A percentile compares a stretch with the other conserved stretches of the same genome.
These are phyloP conservation scores for Eucalyptus paniculata DNA, from an alignment of 345 rosid genomes.

Conservation along the genomic window DNA sequence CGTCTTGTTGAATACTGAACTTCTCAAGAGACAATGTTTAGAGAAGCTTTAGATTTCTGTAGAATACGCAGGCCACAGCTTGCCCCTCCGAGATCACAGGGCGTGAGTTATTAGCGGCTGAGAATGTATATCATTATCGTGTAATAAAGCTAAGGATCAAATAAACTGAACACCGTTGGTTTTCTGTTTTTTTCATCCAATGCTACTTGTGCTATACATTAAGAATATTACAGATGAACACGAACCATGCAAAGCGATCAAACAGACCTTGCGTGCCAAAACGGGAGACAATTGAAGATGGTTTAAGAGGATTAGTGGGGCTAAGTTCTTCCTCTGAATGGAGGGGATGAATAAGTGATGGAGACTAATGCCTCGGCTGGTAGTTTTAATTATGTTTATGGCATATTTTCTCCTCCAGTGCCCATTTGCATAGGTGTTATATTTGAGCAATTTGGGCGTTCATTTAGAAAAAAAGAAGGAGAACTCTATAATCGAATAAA, in stretches of 20 bases:
- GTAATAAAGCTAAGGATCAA: neutral
- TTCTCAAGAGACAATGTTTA: neutral
- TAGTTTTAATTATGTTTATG: neutral
- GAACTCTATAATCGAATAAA: neutral
- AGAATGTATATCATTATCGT: neutral
- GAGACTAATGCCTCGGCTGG: neutral
- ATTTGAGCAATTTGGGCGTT: neutral
- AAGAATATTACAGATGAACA: neutral
- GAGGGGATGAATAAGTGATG: neutral
- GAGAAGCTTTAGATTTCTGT: neutral
- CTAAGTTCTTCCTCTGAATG: neutral
- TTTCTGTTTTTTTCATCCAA: neutral
- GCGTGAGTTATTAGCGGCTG: neutral
- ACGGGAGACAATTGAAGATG: neutral
- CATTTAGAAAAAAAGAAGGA: neutral
- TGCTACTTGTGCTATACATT: neutral
- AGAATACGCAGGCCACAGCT: neutral
- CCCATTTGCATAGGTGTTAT: neutral
- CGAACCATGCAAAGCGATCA: neutral
- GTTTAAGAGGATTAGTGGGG: neutral
- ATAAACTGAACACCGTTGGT: neutral
- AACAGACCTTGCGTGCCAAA: neutral
- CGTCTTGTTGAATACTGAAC: neutral
- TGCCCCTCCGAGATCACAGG: accelerated
- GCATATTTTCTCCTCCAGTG: neutral